Base-by-base conservation (phyloP, 2,329 filamentous ascomycete genomes). In the Cladosporium oxysporum region DNA sequence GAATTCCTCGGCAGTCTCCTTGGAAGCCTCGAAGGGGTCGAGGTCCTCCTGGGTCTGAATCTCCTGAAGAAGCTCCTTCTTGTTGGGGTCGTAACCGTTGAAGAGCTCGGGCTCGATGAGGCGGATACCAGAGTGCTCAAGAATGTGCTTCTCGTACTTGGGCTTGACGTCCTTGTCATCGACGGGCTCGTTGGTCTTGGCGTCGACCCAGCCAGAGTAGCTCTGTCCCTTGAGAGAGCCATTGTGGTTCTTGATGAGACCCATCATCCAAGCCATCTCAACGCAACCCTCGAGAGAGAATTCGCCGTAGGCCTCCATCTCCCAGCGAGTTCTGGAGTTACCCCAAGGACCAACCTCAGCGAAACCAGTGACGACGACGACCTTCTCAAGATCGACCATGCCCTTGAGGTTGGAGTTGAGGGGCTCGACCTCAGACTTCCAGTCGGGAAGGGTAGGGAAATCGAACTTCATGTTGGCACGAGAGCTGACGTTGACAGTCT, bases 241-340 rank as follows among this genome's bases (percentile, higher is more conserved):
- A 73, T 98, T 98, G 84, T 97, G 92, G 80, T 99, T 96, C 85
- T 94, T 97, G 83, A 99, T 98, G 67, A 98, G 88, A 76, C 95
- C 95, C 94, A 98, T 99, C 79, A 99, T 92, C 95, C 95, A 99
- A 35, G 95, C 93, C 95, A 99, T 99, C 81, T 99, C 95, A 67
- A 99, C 90, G 75, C 95, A 98, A 33, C 95, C 95, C 80, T 99
- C 96, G 16, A 99, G 87, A 10, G 95, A 98, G 83, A 99, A 99
- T 76, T 97, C 87, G 76, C 95, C 95, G 71, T 93, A 89, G 1
- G 95, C 93, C 79, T 99, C 95, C 94, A 99, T 99, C 83, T 99
- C 95, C 95, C 95, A 99, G 69, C 95, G 89, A 55, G 95, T 99
- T 74, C 95, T 89, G 2, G 95, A 94, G 84, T 98, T 99, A 84